These are phyloP conservation scores for Plantago rigida DNA, from an alignment of 305 asterid species.

Conservation along the genomic window DNA sequence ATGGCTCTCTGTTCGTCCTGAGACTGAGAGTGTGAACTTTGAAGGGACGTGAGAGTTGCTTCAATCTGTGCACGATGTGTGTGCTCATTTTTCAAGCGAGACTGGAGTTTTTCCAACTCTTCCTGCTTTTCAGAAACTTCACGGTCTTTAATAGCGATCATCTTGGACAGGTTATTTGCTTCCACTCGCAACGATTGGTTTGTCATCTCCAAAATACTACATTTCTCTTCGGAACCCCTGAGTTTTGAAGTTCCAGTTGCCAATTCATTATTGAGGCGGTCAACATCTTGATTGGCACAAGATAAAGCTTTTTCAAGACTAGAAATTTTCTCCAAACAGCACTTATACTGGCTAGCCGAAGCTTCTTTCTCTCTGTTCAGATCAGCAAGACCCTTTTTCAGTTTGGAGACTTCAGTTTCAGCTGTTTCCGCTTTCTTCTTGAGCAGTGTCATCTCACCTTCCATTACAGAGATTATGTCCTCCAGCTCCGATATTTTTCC, in stretches of 20 bases:
- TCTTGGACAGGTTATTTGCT: slow-evolving; percentile 61
- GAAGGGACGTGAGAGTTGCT: slow-evolving; percentile 52
- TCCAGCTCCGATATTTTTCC: slow-evolving; percentile 56
- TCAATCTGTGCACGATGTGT: slow-evolving; percentile 44
- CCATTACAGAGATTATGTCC: slow-evolving; percentile 36
- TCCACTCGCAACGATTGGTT: slow-evolving; percentile 57
- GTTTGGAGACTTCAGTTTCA: slow-evolving; percentile 51
- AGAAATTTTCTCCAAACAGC: slow-evolving; percentile 67
- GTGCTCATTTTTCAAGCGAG: slow-evolving; percentile 46
- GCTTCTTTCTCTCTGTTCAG: slow-evolving; percentile 59
- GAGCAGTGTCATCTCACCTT: slow-evolving; percentile 43
- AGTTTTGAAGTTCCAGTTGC: slow-evolving; percentile 43
- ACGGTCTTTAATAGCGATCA: slow-evolving; percentile 56
- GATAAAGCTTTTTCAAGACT: slow-evolving; percentile 54
- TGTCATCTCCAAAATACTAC: slow-evolving; percentile 46
- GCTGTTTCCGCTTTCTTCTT: slow-evolving; percentile 57
- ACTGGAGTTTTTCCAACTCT: slow-evolving; percentile 65
- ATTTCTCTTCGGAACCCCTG: slow-evolving; percentile 57
- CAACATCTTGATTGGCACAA: slow-evolving; percentile 46
- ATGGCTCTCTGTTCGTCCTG: slow-evolving; percentile 59
- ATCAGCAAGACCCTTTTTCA: slow-evolving; percentile 40
- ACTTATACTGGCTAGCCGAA: slow-evolving; percentile 45
- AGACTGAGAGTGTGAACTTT: slow-evolving; percentile 52
- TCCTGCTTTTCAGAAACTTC: slow-evolving; percentile 61
- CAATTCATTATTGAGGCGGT: slow-evolving; percentile 51